Conservation (phyloP, 306 rosid species). For the Ziziphus jujuba region DNA sequence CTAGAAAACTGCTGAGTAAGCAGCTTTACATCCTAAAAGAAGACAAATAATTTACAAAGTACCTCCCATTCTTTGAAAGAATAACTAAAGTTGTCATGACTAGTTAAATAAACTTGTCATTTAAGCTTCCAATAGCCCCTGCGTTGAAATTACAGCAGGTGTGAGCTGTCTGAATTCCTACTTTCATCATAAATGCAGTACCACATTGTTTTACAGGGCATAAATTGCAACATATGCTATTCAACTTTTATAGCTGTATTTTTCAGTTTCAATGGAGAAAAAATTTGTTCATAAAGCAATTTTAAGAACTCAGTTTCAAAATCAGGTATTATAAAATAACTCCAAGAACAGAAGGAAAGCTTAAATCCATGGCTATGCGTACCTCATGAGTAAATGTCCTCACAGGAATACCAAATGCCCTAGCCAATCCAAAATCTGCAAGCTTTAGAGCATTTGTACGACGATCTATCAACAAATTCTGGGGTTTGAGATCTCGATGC, state of each 20-base stretch:
- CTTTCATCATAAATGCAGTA: not conserved
- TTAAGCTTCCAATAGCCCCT: constrained; percentile 1
- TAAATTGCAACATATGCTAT: not conserved
- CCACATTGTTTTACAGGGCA: not conserved
- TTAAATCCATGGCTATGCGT: constrained; percentile 13
- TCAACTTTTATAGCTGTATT: not conserved
- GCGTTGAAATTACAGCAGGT: not conserved
- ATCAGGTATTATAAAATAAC: not conserved
- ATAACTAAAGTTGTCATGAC: not conserved
- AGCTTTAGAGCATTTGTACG: constrained; percentile 89
- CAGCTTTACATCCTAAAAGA: not conserved
- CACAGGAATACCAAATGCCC: constrained; percentile 99
- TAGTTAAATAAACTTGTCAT: not conserved
- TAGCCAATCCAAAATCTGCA: constrained; percentile 98
- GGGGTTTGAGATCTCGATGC: constrained; percentile 98
- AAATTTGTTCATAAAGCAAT: not conserved
- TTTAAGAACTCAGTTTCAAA: not conserved
- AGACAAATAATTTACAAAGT: not conserved
- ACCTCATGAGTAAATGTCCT: constrained; percentile 99
- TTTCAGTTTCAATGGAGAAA: not conserved
- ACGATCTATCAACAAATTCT: constrained; percentile 93
- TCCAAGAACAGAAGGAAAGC: not conserved
- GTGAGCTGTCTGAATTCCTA: not conserved
- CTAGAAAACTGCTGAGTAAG: not conserved
- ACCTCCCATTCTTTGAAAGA: not conserved